These are phyloP conservation scores for Aspergillus texensis DNA, from an alignment of 2,329 filamentous ascomycete species.

Conservation along the genomic window DNA sequence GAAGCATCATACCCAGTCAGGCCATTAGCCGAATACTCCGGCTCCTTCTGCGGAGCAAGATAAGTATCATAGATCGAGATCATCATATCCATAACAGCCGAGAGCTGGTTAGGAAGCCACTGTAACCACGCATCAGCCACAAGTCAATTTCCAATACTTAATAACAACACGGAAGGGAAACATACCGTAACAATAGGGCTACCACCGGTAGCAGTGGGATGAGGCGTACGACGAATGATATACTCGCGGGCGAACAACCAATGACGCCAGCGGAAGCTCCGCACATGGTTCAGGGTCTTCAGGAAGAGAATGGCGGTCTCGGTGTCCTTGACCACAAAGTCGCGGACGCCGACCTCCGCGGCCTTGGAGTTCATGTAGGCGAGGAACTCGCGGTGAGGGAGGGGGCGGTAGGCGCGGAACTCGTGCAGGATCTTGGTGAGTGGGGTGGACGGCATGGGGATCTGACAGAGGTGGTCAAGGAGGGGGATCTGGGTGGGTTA, in stretches of 20 bases:
- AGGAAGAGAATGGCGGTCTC: conserved; percentile 48
- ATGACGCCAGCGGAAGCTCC: conserved; percentile 54
- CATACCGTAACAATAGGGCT: conserved; percentile 52
- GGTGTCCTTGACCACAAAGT: conserved; percentile 40
- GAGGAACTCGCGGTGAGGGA: conserved; percentile 85
- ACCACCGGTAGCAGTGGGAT: conserved; percentile 53
- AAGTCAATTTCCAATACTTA: background rate
- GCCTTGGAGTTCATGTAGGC: conserved; percentile 64
- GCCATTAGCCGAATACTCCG: conserved; percentile 25
- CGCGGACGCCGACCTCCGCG: conserved; percentile 48
- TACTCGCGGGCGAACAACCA: conserved; percentile 54
- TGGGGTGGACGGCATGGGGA: conserved; percentile 85
- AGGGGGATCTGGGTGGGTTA: conserved; percentile 65
- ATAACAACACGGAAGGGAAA: background rate
- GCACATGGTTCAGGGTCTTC: conserved; percentile 50
- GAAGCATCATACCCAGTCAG: conserved; percentile 24
- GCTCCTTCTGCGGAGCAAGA: conserved; percentile 36
- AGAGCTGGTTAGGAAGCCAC: conserved; percentile 53
- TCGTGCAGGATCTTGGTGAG: conserved; percentile 85
- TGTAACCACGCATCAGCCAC: conserved; percentile 19
- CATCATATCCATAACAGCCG: conserved; percentile 54
- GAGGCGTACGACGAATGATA: conserved; percentile 48
- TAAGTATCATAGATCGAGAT: conserved; percentile 46
- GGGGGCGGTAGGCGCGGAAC: conserved; percentile 86
- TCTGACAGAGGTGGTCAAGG: conserved; percentile 82